These are phyloP conservation scores for Cenchrus americanus DNA, from an alignment of 176 grass and related monocot species.

Conservation along the genomic window DNA sequence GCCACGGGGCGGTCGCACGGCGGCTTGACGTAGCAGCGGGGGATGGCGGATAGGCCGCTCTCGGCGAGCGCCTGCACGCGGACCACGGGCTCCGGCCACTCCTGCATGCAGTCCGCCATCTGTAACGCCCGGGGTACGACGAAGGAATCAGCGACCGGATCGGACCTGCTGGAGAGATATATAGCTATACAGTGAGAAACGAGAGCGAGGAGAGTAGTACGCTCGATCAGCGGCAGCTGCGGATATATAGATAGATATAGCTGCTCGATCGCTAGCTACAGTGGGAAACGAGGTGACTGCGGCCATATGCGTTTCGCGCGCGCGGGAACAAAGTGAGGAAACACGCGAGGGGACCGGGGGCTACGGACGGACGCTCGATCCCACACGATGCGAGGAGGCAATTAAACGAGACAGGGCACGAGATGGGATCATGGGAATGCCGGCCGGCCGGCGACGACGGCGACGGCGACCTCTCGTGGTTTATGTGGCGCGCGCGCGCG, in stretches of 20 bases:
- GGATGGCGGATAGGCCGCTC: slow-evolving; percentile 65
- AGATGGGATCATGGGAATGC: slow-evolving; percentile 40
- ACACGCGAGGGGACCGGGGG: background rate
- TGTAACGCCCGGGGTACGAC: background rate
- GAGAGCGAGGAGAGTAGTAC: background rate
- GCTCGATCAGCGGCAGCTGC: too few relatives aligned
- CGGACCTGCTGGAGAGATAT: too few relatives aligned
- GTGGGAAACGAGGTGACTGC: background rate
- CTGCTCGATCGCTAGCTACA: too few relatives aligned
- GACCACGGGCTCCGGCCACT: slow-evolving; percentile 81
- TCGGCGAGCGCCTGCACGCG: slow-evolving; percentile 81
- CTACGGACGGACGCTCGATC: background rate
- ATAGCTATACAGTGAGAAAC: too few relatives aligned
- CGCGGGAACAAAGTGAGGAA: background rate
- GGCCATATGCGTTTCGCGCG: background rate
- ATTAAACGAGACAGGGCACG: slow-evolving; percentile 7
- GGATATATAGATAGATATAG: background rate
- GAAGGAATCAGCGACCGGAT: background rate
- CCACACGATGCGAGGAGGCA: background rate
- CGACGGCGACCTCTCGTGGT: background rate
- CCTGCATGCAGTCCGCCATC: slow-evolving; percentile 58
- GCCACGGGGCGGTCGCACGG: slow-evolving; percentile 56
- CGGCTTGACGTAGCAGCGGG: slow-evolving; percentile 72
- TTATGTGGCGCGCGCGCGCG: background rate
- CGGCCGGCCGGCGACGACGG: background rate